Percentiles rank a stretch among this genome's conserved stretches.
These are phyloP conservation scores for Eimeria brunetti DNA, from an alignment of 169 alveolate species.

Conservation along the genomic window DNA sequence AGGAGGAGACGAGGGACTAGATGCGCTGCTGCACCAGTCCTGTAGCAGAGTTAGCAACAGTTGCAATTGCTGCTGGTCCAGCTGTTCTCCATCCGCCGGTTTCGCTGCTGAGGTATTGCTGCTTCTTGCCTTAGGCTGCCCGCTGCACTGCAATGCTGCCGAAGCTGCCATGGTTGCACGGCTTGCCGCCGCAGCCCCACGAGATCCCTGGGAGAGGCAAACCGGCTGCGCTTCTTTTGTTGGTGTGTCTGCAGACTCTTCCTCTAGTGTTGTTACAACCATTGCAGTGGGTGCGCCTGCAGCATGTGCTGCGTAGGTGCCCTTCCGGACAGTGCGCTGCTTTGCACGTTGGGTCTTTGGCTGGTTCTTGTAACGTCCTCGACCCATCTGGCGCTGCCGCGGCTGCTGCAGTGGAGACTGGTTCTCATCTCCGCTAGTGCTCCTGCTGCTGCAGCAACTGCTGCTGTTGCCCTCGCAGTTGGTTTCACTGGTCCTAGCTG, in stretches of 20 bases:
- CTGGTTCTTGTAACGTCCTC: background rate
- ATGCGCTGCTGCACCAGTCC: conserved; percentile 43
- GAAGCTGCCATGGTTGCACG: conserved; percentile 63
- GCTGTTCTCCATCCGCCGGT: conserved; percentile 3
- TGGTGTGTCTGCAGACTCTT: conserved; percentile 11
- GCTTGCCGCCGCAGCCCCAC: conserved; percentile 64
- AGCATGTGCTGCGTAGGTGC: background rate
- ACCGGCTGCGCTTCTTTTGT: background rate
- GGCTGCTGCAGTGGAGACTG: conserved; percentile 6
- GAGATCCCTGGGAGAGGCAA: conserved; percentile 41
- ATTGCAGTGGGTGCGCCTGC: background rate
- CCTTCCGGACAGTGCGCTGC: conserved; percentile 1
- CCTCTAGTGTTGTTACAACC: conserved; percentile 2
- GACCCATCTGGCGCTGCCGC: conserved; percentile 8
- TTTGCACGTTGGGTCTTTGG: background rate
- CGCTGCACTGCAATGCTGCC: conserved; percentile 1
- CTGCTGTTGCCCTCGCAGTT: conserved; percentile 3
- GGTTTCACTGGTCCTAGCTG: background rate
- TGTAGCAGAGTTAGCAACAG: conserved; percentile 41
- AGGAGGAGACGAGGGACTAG: conserved; percentile 12
- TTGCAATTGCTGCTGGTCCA: conserved; percentile 56
- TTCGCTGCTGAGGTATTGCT: background rate
- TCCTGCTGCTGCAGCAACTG: conserved; percentile 39
- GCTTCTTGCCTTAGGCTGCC: background rate
- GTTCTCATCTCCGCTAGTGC: conserved; percentile 34